Percentiles rank a stretch among this genome's conserved stretches.
Conservation (phyloP, 2,329 filamentous ascomycete genomes). For the Fusarium duplospermum region DNA sequence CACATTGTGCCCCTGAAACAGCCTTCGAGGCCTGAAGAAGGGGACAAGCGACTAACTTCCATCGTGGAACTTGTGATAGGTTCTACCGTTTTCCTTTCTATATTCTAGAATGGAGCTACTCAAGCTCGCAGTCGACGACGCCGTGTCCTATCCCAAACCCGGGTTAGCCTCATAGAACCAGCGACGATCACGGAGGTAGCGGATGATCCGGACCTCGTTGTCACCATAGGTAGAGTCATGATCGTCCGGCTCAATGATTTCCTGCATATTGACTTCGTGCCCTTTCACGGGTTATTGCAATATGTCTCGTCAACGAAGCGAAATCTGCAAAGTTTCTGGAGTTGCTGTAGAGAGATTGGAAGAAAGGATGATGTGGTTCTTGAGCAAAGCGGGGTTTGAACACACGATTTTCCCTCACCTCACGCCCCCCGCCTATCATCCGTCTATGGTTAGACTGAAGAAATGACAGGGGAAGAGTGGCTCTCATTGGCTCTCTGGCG, state of each 20-base stretch:
- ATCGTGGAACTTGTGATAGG: constrained; percentile 17
- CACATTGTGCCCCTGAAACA: background rate
- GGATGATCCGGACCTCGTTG: background rate
- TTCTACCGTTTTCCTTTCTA: constrained; percentile 17
- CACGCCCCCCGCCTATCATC: background rate
- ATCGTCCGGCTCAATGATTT: background rate
- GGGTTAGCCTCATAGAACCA: background rate
- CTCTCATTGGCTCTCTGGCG: background rate
- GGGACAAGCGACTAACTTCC: background rate
- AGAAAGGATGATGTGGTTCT: background rate
- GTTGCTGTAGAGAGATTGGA: background rate
- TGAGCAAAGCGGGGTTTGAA: background rate
- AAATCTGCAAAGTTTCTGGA: background rate
- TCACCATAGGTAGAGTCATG: background rate
- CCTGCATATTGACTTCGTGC: background rate
- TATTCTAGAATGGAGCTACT: constrained; percentile 12
- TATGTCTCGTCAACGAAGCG: background rate
- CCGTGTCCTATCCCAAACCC: constrained; percentile 3
- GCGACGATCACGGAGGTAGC: background rate
- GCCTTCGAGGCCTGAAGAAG: background rate
- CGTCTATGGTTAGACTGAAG: background rate
- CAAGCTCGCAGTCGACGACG: constrained; percentile 7
- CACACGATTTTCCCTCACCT: background rate
- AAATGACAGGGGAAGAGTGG: background rate
- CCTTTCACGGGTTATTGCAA: background rate